phyloP scores from a whole-genome alignment of 75 land plant genomes.

The Adiantum capillusveneris region DNA sequence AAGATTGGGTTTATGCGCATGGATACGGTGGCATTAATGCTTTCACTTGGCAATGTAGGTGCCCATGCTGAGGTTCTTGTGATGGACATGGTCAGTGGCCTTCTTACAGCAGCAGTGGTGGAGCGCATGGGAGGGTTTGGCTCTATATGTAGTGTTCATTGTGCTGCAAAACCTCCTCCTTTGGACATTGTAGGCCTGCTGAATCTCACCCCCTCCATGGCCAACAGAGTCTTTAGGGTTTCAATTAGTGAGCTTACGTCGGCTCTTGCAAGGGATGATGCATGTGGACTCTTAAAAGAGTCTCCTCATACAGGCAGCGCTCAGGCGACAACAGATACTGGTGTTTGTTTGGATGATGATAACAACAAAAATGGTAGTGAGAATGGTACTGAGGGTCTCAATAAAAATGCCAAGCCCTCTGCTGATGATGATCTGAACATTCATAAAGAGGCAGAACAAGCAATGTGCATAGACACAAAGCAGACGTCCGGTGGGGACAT shows the following conservation, averaged over 20 bases:
- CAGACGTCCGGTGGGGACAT: not conserved
- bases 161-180: constrained; percentile 46
- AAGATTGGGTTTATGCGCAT: constrained; percentile 78
- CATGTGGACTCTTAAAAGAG: too few species aligned
- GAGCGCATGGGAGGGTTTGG: constrained; percentile 92
- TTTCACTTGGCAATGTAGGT: constrained; percentile 77
- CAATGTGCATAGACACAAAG: not conserved
- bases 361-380: not conserved
- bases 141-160: constrained; percentile 56
- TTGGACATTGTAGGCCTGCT: constrained; percentile 80
- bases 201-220: constrained; percentile 57
- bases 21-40: constrained; percentile 70
- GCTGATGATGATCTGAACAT: too few species aligned
- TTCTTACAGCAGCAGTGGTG: constrained; percentile 88
- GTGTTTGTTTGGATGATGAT: not conserved
- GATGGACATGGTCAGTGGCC: constrained; percentile 80
- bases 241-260: constrained; percentile 2
- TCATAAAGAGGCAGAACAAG: too few species aligned
- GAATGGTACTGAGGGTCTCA: not conserved
- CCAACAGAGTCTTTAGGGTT: constrained; percentile 36
- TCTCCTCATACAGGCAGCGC: too few species aligned
- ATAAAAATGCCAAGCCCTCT: not conserved
- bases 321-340: not conserved
- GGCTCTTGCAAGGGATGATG: not conserved
- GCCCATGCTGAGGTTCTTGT: constrained; percentile 80